Evolutionary conservation across 2,329 filamentous ascomycete species (phyloP).

Genomic region (Aureobasidium uvarum): DNA sequence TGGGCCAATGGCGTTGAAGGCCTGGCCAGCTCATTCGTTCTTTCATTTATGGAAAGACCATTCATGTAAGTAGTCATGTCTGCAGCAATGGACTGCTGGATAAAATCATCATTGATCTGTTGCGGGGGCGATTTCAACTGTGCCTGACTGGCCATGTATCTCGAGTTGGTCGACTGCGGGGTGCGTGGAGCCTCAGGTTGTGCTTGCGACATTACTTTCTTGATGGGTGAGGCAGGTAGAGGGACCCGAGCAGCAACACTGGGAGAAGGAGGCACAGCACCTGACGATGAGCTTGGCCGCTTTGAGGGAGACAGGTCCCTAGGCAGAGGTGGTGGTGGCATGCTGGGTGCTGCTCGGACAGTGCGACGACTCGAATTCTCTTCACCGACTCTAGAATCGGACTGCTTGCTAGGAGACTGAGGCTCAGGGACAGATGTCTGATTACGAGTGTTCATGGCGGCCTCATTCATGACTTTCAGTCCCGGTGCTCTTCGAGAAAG

Average conservation of each 20-base stretch:
- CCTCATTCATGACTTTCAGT: slow-evolving; percentile 73
- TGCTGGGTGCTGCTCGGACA: slow-evolving; percentile 27
- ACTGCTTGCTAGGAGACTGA: slow-evolving; percentile 32
- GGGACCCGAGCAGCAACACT: slow-evolving; percentile 45
- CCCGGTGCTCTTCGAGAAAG: slow-evolving; percentile 66
- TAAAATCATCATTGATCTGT: slow-evolving; percentile 46
- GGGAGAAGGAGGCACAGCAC: slow-evolving; percentile 40
- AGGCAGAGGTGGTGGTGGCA: slow-evolving; percentile 39
- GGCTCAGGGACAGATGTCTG: slow-evolving; percentile 32
- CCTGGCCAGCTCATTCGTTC: not conserved
- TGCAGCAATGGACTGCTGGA: slow-evolving; percentile 50
- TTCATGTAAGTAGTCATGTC: slow-evolving; percentile 45
- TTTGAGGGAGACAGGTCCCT: slow-evolving; percentile 47
- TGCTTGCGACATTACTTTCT: slow-evolving; percentile 42
- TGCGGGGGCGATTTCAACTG: slow-evolving; percentile 37
- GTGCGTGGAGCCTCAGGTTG: slow-evolving; percentile 36
- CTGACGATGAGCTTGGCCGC: slow-evolving; percentile 35
- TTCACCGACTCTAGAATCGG: slow-evolving; percentile 25
- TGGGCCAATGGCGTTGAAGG: slow-evolving; percentile 12
- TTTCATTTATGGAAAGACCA: slow-evolving; percentile 36
- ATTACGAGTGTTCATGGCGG: slow-evolving; percentile 72
- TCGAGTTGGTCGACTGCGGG: slow-evolving; percentile 36
- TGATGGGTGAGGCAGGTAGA: slow-evolving; percentile 48
- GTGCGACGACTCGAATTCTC: slow-evolving; percentile 27
- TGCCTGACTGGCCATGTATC: slow-evolving; percentile 30